A percentile compares a stretch with the other conserved stretches of the same genome.
Evolutionary conservation across 2,329 filamentous ascomycete species (phyloP).

Genomic region (Cladosporium sp.): DNA sequence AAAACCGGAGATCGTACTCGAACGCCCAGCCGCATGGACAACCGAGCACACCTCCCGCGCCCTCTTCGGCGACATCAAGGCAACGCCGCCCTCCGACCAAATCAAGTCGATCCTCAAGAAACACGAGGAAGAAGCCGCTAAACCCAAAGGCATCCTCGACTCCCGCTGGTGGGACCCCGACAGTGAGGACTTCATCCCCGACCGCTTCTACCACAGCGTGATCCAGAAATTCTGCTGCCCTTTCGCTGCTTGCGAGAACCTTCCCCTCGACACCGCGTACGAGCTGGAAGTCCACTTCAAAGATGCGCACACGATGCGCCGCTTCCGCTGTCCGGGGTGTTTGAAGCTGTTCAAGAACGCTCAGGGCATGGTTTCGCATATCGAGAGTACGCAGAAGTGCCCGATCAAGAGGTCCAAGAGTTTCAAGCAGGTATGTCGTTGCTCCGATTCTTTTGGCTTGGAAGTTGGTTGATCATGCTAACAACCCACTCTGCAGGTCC

Average conservation of each 20-base stretch:
- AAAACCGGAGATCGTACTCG: neutral
- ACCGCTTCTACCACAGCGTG: conserved; percentile 43
- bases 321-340: conserved; percentile 37
- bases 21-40: conserved; percentile 14
- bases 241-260: conserved; percentile 43
- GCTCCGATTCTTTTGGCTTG: too few species aligned
- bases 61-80: conserved; percentile 35
- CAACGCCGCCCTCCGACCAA: conserved; percentile 22
- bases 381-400: conserved; percentile 33
- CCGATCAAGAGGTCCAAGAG: conserved; percentile 32
- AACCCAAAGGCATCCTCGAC: neutral
- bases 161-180: conserved; percentile 39
- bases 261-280: conserved; percentile 20
- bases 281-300: conserved; percentile 26
- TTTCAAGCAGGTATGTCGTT: conserved; percentile 26
- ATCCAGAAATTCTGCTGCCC: conserved; percentile 52
- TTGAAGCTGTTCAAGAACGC: conserved; percentile 36
- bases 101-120: conserved; percentile 29
- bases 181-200: conserved; percentile 44
- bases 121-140: neutral
- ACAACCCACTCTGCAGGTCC: conserved; percentile 16
- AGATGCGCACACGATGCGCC: conserved; percentile 29
- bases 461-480: neutral
- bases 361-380: conserved; percentile 37
- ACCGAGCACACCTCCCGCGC: conserved; percentile 16